Conservation (phyloP, 257 asterid species). For the Petunia secreta region DNA sequence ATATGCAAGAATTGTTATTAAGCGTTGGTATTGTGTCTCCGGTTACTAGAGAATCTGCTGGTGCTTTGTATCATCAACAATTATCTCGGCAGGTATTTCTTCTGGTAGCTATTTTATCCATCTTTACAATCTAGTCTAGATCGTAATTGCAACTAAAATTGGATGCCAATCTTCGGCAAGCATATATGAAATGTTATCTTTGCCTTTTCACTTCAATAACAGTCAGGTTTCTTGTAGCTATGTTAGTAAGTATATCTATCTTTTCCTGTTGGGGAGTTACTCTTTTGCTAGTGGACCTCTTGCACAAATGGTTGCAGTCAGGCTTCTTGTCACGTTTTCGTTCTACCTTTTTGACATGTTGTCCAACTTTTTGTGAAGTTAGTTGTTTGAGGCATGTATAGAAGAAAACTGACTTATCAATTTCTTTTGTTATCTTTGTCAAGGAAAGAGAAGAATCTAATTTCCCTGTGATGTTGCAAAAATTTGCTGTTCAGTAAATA, state of each 20-base stretch:
- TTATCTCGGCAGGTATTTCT: constrained; percentile 85
- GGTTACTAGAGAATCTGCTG: constrained; percentile 97
- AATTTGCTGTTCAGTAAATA: background rate
- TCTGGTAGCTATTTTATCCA: constrained; percentile 7
- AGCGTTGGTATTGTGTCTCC: constrained; percentile 98
- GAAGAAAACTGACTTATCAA: background rate
- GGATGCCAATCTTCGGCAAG: too few relatives aligned
- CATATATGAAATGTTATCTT: too few relatives aligned
- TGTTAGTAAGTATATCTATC: background rate
- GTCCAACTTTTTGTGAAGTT: background rate
- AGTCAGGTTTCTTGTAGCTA: background rate
- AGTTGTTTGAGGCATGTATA: background rate
- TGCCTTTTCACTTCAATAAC: too few relatives aligned
- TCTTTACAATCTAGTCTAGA: too few relatives aligned
- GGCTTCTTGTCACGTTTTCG: background rate
- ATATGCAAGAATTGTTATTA: constrained; percentile 94
- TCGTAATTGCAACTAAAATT: too few relatives aligned
- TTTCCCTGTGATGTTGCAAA: background rate
- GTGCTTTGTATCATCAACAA: constrained; percentile 98
- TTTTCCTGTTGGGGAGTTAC: background rate
- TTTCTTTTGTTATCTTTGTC: background rate
- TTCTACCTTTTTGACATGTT: background rate
- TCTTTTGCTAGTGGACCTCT: background rate
- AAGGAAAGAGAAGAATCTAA: background rate
- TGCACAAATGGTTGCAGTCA: background rate